These are phyloP conservation scores for Sesbania bispinosa DNA, from an alignment of 306 rosid species.

Conservation along the genomic window DNA sequence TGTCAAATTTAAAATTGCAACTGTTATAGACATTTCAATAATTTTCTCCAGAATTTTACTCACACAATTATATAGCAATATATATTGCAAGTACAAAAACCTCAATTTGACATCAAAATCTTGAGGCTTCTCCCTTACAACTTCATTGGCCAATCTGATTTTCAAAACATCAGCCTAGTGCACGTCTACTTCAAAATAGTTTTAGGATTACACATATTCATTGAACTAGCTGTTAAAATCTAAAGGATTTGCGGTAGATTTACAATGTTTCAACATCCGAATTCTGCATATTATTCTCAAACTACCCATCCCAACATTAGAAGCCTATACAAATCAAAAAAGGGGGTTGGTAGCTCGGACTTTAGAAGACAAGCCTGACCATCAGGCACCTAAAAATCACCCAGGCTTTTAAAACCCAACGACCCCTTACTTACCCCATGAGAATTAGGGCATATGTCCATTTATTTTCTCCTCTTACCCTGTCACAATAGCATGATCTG, in stretches of 20 bases:
- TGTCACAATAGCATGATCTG: conserved; percentile 35
- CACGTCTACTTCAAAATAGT: background rate
- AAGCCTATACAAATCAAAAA: background rate
- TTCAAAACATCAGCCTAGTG: background rate
- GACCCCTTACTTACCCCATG: background rate
- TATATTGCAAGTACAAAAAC: background rate
- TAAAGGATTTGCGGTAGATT: background rate
- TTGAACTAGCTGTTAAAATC: background rate
- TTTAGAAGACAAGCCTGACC: background rate
- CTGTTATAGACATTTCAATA: background rate
- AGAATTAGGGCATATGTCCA: background rate
- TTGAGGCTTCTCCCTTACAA: background rate
- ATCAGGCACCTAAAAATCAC: conserved; percentile 23
- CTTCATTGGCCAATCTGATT: background rate
- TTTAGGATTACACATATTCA: conserved; percentile 12
- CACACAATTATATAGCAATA: background rate
- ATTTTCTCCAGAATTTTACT: background rate
- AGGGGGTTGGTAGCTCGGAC: background rate
- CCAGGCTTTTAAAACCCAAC: background rate
- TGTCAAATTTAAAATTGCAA: too few species aligned
- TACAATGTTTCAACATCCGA: conserved; percentile 13
- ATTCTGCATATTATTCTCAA: conserved; percentile 2
- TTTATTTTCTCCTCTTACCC: conserved; percentile 88
- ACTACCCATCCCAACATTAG: conserved; percentile 3
- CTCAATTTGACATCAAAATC: conserved; percentile 5